Base-by-base conservation (phyloP, 2,329 filamentous ascomycete genomes). In the Dactylellina sp. region DNA sequence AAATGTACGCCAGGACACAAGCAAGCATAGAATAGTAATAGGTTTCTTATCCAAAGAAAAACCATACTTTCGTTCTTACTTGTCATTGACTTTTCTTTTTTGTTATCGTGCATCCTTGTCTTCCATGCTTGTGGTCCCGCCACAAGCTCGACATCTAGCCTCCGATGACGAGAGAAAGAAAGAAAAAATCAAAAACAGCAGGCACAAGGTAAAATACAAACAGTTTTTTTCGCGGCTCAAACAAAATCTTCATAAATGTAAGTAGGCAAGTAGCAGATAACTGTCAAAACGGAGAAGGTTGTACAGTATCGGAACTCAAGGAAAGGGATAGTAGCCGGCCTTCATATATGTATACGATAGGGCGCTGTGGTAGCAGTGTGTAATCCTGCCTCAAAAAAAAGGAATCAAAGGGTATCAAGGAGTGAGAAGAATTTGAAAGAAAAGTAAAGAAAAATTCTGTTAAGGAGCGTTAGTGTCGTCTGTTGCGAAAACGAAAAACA, bases 361-460 rank as follows among this genome's bases (percentile, higher is more conserved):
- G 55, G 49, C 55, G 12, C 64, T 70, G 64, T 70, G 12, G 56
- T 44, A 20, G 56, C 55, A 62, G 64, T 61, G 22, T 50, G 28
- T 70, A 62, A 60, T 70, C 56, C 56, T 62, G 55, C 47, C 46
- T 60, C 61, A 46, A 25, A 18, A 9, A 47, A 24, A 68, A 52
- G 12, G 9, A 12, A 50, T 24, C 14, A 42, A 25, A 39, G 55
- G 64, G 64, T 61, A 70, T 70, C 56, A 56, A 56, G 28, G 32
- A 62, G 40, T 28, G 44, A 47, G 62, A 5, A 16, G 40, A 25
- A 61, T 49, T 16, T 18, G 40, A 42, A 56, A 35, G 16, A 35
- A 11, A 53, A 56, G 20, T 7, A 46, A 37, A 52, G 18, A n/a
- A 24, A 4, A 6, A n/a, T 28, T 16, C 35, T 39, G 28, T 32